phyloP scores from a whole-genome alignment of 805 yeast species.

The Wickerhamomyces alni region DNA sequence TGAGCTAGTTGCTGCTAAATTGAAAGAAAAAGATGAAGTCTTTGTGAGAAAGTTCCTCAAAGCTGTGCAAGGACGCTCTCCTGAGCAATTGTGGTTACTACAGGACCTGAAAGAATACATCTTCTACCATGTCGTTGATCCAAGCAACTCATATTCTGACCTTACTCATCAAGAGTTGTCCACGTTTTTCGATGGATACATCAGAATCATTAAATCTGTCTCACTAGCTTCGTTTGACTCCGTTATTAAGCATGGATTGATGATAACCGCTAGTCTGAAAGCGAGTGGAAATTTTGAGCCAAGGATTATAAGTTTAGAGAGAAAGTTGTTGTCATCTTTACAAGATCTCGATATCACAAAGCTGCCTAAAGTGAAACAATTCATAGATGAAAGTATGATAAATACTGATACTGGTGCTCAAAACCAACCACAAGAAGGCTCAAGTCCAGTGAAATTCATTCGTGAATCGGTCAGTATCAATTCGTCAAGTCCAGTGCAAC shows the following conservation, averaged over 20 bases:
- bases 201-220: background rate
- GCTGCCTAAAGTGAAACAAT: background rate
- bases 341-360: background rate
- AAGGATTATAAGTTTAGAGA: background rate
- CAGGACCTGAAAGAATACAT: background rate
- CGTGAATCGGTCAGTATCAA: too few relatives aligned
- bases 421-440: background rate
- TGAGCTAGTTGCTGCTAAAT: background rate
- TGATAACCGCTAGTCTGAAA: background rate
- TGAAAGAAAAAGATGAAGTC: background rate
- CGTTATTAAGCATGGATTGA: background rate
- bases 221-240: background rate
- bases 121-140: constrained; percentile 1
- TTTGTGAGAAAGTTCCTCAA: background rate
- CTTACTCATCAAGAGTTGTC: background rate
- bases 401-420: too few relatives aligned
- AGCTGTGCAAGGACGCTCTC: too few relatives aligned
- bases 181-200: background rate
- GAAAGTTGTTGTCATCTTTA: background rate
- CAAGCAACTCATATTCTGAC: background rate
- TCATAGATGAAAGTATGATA: background rate
- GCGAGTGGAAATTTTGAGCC: background rate
- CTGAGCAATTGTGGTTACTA: background rate
- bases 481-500: too few relatives aligned
- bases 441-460: background rate